Evolutionary conservation across 768 basidiomycete genomes (phyloP).

Genomic region (Ramaria rubella): DNA sequence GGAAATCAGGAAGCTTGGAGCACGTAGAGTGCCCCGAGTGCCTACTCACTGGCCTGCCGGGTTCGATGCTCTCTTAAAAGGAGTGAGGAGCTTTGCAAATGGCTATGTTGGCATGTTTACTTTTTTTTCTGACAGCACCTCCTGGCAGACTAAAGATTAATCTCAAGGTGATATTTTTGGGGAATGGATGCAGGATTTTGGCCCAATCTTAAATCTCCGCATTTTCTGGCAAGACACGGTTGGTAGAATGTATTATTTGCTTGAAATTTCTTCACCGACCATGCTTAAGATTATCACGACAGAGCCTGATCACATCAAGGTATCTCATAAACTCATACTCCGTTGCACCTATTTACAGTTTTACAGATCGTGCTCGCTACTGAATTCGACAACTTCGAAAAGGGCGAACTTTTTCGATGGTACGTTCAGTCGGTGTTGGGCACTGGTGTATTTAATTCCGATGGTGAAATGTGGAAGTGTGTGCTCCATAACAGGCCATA

Average conservation of each 20-base stretch:
- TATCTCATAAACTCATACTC: not conserved
- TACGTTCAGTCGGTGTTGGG: constrained; percentile 35
- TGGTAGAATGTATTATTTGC: not conserved
- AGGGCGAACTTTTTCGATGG: constrained; percentile 33
- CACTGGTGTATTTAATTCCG: constrained; percentile 51
- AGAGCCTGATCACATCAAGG: not conserved
- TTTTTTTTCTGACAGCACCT: not conserved
- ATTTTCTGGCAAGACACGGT: constrained; percentile 9
- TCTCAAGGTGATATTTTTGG: constrained; percentile 26
- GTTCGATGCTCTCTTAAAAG: constrained; percentile 26
- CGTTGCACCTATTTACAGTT: constrained; percentile 2
- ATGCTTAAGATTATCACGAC: not conserved
- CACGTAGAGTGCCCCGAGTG: constrained; percentile 29
- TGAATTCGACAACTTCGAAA: constrained; percentile 37
- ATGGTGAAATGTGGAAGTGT: constrained; percentile 27
- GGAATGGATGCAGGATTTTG: constrained; percentile 21
- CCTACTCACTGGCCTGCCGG: constrained; percentile 31
- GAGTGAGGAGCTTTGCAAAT: constrained; percentile 19
- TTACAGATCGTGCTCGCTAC: constrained; percentile 35
- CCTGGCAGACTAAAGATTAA: not conserved
- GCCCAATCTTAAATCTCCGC: constrained; percentile 26
- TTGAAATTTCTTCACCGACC: constrained; percentile 40
- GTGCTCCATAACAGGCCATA: constrained; percentile 13
- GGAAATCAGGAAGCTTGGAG: constrained; percentile 19
- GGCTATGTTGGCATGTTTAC: constrained; percentile 25